phyloP scores from a whole-genome alignment of 192 early-diverging fungal species.

The Rhizophlyctis rosea region DNA sequence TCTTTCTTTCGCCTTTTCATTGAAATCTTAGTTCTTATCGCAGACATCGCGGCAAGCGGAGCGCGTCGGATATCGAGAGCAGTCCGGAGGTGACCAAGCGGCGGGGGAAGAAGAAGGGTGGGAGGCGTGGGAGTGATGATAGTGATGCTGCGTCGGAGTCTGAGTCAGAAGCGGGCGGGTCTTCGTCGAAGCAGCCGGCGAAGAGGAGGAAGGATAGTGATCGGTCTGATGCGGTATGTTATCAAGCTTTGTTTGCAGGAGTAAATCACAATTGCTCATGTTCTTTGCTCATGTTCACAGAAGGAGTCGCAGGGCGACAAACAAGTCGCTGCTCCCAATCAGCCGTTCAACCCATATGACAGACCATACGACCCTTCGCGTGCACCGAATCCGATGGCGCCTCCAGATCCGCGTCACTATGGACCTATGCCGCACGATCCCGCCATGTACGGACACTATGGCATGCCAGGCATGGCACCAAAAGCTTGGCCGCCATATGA shows the following conservation, averaged over 20 bases:
- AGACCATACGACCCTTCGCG: slow-evolving; percentile 9
- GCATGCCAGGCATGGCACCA: slow-evolving; percentile 14
- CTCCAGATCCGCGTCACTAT: slow-evolving; percentile 22
- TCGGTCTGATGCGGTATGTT: too few species aligned
- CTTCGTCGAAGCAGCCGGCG: too few species aligned
- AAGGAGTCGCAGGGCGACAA: not conserved
- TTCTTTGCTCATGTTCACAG: too few species aligned
- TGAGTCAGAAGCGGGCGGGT: too few species aligned
- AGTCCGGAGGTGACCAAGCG: slow-evolving; percentile 21
- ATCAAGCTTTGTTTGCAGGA: too few species aligned
- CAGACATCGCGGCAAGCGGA: slow-evolving; percentile 20
- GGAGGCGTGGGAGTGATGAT: too few species aligned
- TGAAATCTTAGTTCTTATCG: not conserved
- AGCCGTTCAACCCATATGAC: slow-evolving; percentile 14
- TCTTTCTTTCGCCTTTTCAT: not conserved
- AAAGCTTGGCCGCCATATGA: slow-evolving; percentile 24
- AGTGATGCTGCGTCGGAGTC: too few species aligned
- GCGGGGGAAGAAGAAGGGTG: slow-evolving; percentile 21
- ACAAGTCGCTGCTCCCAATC: not conserved
- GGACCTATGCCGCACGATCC: slow-evolving; percentile 18
- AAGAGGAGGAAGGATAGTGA: too few species aligned
- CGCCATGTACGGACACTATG: slow-evolving; percentile 15
- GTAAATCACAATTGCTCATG: too few species aligned
- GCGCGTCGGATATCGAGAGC: slow-evolving; percentile 6
- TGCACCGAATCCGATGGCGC: slow-evolving; percentile 2